phyloP scores from a whole-genome alignment of 306 rosid genomes.

The Fragaria nilgerrensis region DNA sequence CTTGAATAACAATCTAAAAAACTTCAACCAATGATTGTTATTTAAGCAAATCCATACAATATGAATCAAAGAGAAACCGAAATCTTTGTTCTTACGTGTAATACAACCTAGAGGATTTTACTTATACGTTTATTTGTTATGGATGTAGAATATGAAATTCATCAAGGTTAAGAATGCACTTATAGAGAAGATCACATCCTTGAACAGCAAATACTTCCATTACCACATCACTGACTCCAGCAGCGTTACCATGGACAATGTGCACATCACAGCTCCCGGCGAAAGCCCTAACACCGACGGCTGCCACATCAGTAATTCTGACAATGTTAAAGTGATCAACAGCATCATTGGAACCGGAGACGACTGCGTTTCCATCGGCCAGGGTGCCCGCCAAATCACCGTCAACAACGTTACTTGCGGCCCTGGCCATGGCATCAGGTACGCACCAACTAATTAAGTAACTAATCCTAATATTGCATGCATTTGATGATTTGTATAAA shows the following conservation, averaged over 20 bases:
- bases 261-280: slow-evolving; percentile 46
- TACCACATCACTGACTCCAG: slow-evolving; percentile 17
- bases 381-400: slow-evolving; percentile 22
- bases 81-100: not conserved
- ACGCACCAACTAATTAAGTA: not conserved
- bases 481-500: no score
- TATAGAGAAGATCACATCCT: slow-evolving; percentile 41
- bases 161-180: slow-evolving; percentile 28
- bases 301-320: slow-evolving; percentile 44
- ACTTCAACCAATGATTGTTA: no score
- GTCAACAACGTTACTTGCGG: slow-evolving; percentile 52
- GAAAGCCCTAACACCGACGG: slow-evolving; percentile 85
- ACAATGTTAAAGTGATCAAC: slow-evolving; percentile 23
- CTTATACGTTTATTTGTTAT: not conserved
- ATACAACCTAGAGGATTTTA: not conserved
- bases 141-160: slow-evolving; percentile 55
- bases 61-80: no score
- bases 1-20: no score
- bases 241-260: slow-evolving; percentile 29
- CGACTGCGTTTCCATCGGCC: slow-evolving; percentile 69
- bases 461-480: not conserved
- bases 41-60: no score
- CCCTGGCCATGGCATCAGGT: slow-evolving; percentile 78
- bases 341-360: slow-evolving; percentile 64
- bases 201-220: slow-evolving; percentile 63